These are phyloP conservation scores for Phlyctochytrium bullatum DNA, from an alignment of 192 early-diverging fungal species.

Conservation along the genomic window DNA sequence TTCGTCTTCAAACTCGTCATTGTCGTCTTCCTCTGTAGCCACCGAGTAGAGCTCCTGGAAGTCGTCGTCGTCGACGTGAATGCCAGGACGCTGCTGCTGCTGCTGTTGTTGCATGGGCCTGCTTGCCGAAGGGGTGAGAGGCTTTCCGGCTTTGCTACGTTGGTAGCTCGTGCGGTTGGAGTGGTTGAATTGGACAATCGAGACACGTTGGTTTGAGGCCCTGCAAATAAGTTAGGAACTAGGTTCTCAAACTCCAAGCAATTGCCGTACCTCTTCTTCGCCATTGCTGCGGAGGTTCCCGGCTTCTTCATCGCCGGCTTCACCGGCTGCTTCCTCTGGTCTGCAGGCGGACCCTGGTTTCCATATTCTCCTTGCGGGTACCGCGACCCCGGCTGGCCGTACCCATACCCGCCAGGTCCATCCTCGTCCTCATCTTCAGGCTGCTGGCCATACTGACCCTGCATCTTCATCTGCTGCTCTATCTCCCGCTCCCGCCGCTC, in stretches of 20 bases:
- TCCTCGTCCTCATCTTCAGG: background rate
- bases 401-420: too few species aligned
- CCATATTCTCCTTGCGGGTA: too few species aligned
- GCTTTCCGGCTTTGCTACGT: background rate
- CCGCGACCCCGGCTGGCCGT: too few species aligned
- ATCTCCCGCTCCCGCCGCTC: too few species aligned
- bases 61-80: background rate
- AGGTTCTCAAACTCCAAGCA: background rate
- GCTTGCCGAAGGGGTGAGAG: background rate
- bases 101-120: background rate
- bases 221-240: background rate
- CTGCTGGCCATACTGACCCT: background rate
- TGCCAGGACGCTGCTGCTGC: too few species aligned
- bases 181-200: background rate
- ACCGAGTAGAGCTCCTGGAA: background rate
- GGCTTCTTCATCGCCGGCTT: constrained; percentile 2
- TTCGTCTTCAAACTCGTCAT: constrained; percentile 4
- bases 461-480: constrained; percentile 2
- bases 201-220: background rate
- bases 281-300: background rate
- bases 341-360: too few species aligned
- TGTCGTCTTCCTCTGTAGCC: background rate
- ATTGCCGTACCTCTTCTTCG: background rate
- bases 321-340: background rate
- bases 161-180: background rate